Evolutionary conservation across 148 eudicot species (phyloP), one percentile per base, ranked within the genome.

Genomic region (Nepenthes mirabilis): DNA sequence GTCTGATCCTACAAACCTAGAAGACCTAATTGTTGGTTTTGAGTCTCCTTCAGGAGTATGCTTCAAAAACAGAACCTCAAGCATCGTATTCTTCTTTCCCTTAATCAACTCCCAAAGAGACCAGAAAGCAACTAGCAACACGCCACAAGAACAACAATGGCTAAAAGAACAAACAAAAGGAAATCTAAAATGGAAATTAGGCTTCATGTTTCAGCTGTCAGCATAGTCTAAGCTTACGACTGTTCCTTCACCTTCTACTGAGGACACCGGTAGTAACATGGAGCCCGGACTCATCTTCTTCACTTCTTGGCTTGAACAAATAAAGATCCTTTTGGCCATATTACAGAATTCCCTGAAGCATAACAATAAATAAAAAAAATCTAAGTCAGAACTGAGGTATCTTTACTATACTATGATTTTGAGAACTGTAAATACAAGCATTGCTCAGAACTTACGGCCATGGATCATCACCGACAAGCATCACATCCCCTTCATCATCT

Each of bases 401-500:
- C 8, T 8, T 40, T 3, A 8, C 6, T 6, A 55, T 7, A 59
- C 11, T 10, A 2, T n/a, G 13, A 35, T 8, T 33, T 14, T 1
- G 52, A 6, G 6, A 60, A 23, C 23, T 23, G 23, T 23, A 23
- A 23, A 23, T 23, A 23, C 23, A 23, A 23, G 23, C 52, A 14
- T 45, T 4, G 13, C 14, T 43, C 11, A 33, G 36, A 57, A 79
- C 96, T 88, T 70, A 93, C 99, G 32, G 70, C 96, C 96, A 93
- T 5, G 99, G 96, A 73, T 93, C 81, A 62, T 88, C 98, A 12
- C 98, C 95, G 75, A 84, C 80, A 50, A 86, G 91, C 96, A 88
- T 93, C 95, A 77, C 79, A 65, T 93, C 96, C 12, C 96, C 98
- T 69, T 88, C 99, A 45, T 83, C 77, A 52, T 93, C 99, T 9